These are phyloP conservation scores for Yueomyces sinensis DNA, from an alignment of 805 yeast genomes.

Conservation along the genomic window DNA sequence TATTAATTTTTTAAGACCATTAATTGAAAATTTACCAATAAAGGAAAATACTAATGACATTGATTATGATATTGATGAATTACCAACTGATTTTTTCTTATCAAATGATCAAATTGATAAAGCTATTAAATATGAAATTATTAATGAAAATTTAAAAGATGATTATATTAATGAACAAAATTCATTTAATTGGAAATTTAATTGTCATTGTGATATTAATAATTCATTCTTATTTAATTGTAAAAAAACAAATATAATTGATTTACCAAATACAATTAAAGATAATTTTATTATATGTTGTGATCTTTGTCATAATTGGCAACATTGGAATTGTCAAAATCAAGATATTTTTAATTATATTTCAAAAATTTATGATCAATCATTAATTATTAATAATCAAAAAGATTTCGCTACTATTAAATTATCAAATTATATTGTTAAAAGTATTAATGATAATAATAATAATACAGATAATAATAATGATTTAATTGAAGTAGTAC, in stretches of 20 bases:
- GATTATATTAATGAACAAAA: too few relatives aligned
- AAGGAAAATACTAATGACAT: not conserved
- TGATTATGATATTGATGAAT: slow-evolving; percentile 7
- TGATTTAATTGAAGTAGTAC: too few relatives aligned
- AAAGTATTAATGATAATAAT: too few relatives aligned
- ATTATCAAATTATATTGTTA: not conserved
- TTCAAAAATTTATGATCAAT: slow-evolving; percentile 3
- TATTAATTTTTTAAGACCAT: not conserved
- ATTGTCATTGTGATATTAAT: too few relatives aligned
- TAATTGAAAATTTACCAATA: not conserved
- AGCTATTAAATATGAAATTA: slow-evolving; percentile 10
- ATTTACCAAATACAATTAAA: not conserved
- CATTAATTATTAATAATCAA: too few relatives aligned
- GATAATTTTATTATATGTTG: slow-evolving; percentile 18
- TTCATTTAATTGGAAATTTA: too few relatives aligned
- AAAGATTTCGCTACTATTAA: slow-evolving; percentile 10
- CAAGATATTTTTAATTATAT: slow-evolving; percentile 7
- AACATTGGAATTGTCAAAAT: slow-evolving; percentile 21
- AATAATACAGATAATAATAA: too few relatives aligned
- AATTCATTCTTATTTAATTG: too few relatives aligned
- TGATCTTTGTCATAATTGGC: slow-evolving; percentile 22
- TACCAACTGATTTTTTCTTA: slow-evolving; percentile 19
- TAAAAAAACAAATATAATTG: too few relatives aligned
- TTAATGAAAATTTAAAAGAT: slow-evolving; percentile 6
- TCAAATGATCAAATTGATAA: slow-evolving; percentile 14